Base-by-base conservation (phyloP, 2,329 filamentous ascomycete genomes). In the Penicillium fuscoglaucum region DNA sequence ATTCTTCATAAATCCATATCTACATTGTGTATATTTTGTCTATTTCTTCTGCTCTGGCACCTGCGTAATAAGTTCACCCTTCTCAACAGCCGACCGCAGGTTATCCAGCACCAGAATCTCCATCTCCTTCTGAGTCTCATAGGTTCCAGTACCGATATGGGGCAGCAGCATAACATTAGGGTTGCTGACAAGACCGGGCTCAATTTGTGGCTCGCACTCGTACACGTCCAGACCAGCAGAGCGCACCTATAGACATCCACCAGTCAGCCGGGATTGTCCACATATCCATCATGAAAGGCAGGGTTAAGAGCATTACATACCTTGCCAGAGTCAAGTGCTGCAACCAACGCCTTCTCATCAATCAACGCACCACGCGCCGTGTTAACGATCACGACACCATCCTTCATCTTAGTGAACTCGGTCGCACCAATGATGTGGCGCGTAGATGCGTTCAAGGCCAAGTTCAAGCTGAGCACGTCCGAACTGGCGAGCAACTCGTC, bases 91-190 rank as follows among this genome's bases (percentile, higher is more conserved):
- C 33, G 74, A 79, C 67, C 80, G 80, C 69, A 88, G 61, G 62
- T 87, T 87, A 33, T 83, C 78, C 68, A 87, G 60, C 19, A 86
- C 83, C 62, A 86, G 68, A 52, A 85, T 66, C 69, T 87, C 84
- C 84, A 86, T 87, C 55, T 85, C 82, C 62, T 79, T 81, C 73
- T 86, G 83, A 24, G 83, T 86, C 71, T 87, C 84, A 66, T 79
- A 82, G 12, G 84, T 86, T 59, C 75, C 80, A 1, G 84, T 87
- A 21, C 84, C 84, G 62, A 87, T 81, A 65, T 87, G 84, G 40
- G 84, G 84, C 61, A 86, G 68, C 62, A 87, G 65, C 64, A 86
- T 82, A n/a, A 77, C 75, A 41, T 70, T 71, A 5, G 74, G 71
- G 63, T 78, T 79, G 47, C 73, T 72, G 26, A 79, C 62, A 41